Base-by-base conservation (phyloP, 2,329 filamentous ascomycete species). In the Sporothrix euskadiensis region DNA sequence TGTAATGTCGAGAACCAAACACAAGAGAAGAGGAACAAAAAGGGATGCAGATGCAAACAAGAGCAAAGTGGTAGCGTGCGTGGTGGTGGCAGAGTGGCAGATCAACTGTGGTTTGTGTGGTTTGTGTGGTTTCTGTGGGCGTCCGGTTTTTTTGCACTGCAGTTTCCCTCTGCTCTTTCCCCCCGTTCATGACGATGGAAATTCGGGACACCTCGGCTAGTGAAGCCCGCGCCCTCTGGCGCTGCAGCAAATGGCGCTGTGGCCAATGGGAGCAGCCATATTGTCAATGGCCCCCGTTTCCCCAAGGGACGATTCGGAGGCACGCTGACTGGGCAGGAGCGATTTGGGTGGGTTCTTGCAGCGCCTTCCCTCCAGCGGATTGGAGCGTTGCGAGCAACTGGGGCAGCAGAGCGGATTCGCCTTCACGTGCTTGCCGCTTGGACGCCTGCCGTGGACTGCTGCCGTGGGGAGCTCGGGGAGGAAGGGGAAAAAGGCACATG, bases 151-250 rank as follows among this genome's bases (percentile, higher is more conserved):
- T 69, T 73, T 72, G 70, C 47, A 26, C 30, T 63, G 41, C 52
- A 70, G 35, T 19, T 19, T 71, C 54, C 49, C 56, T 61, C 71
- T 71, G 44, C 19, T 44, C 69, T 66, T 69, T 57, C 56, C 57
- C 32, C 32, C 65, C 57, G 66, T 59, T 66, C 69, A 73, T 75
- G 75, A 76, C 73, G 73, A 75, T 73, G 35, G 74, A 75, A 75
- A 75, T 75, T 77, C 76, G 76, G 76, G 75, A 75, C 75, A 76
- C 75, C 76, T 77, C 76, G 76, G 76, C 70, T 77, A 75, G 74
- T 72, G 54, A 44, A 70, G 73, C 68, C 74, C 30, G 71, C 71
- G 30, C n/a, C 41, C 69, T 44, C 71, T 57, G 44, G 69, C 71
- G 70, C 59, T 70, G 73, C n/a, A 56, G 41, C 44, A 12, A 41